Percentiles rank a stretch among this genome's conserved stretches.
phyloP scores from a whole-genome alignment of 441 rosid genomes.

The Aquilaria agallochum region DNA sequence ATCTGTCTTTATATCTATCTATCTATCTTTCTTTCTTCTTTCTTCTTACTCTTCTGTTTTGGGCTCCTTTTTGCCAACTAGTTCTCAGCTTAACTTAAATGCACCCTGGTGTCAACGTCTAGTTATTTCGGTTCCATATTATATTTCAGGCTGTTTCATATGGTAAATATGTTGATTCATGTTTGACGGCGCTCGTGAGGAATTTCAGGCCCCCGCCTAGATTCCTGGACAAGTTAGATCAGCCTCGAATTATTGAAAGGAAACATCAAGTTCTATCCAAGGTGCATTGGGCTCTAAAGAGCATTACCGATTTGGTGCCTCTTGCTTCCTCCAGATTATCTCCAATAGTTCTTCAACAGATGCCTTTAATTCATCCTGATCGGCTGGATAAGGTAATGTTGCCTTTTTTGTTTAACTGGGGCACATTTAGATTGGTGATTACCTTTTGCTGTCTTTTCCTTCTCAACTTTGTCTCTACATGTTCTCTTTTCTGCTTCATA shows the following conservation, averaged over 20 bases:
- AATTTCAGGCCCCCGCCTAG: constrained; percentile 67
- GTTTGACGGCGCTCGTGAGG: constrained; percentile 63
- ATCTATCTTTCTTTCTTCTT: too few relatives aligned
- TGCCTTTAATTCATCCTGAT: constrained; percentile 47
- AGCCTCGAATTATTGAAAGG: constrained; percentile 38
- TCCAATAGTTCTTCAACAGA: constrained; percentile 39
- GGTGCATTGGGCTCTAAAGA: constrained; percentile 57
- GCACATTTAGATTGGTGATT: too few relatives aligned
- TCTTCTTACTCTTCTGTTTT: too few relatives aligned
- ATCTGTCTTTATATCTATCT: constrained; percentile 15
- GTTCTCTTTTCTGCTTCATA: constrained; percentile 6
- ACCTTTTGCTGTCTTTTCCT: neutral
- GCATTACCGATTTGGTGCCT: constrained; percentile 59
- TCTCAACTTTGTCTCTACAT: neutral
- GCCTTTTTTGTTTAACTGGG: neutral
- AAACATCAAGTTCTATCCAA: constrained; percentile 65
- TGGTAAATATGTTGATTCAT: constrained; percentile 62
- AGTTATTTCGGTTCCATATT: constrained; percentile 1
- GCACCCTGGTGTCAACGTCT: too few relatives aligned
- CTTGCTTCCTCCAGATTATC: constrained; percentile 61
- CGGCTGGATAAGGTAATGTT: constrained; percentile 45
- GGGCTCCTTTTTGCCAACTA: too few relatives aligned
- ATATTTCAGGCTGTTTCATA: constrained; percentile 57
- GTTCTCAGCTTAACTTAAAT: too few relatives aligned
- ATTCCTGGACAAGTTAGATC: constrained; percentile 29